Base-by-base conservation (phyloP, 73 alveolate genomes). In the Paramecium pentaurelia region DNA sequence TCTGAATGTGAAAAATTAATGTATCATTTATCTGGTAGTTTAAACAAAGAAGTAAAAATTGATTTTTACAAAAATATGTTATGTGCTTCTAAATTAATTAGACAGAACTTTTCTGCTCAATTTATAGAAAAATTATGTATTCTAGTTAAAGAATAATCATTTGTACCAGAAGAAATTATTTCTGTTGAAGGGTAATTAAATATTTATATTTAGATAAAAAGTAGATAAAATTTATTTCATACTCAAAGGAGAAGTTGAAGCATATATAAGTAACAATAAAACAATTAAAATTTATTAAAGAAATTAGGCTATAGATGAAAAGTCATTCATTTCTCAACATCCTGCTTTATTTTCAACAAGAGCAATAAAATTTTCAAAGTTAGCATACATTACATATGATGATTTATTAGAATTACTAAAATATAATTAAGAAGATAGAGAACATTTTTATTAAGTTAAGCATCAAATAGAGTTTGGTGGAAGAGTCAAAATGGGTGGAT, bases 121-220 rank as follows among this genome's bases (percentile, higher is more conserved):
- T 89, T 89, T 14, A 28, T 89, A n/a, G 59, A 89, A 16, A 42
- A 89, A 40, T 38, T 89, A 45, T 71, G 86, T 47, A 40, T 89
- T 20, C 28, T 34, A 0, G 84, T 89, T 71, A 73, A 25, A 45
- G 94, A 89, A 71, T 38, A 89, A 45, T 89, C 94, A 2, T 89
- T 89, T 14, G 88, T 89, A 44, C 94, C 94, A 10, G 94, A 89
- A 44, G 94, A 89, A 71, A 71, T 73, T 0, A 89, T 89, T 9
- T 89, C 75, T 4, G 16, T 49, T 16, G 71, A 89, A 89, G 70
- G 77, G 36, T 64, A 64, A 11, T 64, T 6, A 12, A n/a, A n/a
- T 18, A 16, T 16, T 54, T 18, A 54, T 54, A 3, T 18, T 54
- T 54, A 64, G 84, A 32, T 89, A 77, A 47, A 83, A 71, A n/a